These are phyloP conservation scores for Cruciata laevipes DNA, from an alignment of 257 asterid species.

Conservation along the genomic window DNA sequence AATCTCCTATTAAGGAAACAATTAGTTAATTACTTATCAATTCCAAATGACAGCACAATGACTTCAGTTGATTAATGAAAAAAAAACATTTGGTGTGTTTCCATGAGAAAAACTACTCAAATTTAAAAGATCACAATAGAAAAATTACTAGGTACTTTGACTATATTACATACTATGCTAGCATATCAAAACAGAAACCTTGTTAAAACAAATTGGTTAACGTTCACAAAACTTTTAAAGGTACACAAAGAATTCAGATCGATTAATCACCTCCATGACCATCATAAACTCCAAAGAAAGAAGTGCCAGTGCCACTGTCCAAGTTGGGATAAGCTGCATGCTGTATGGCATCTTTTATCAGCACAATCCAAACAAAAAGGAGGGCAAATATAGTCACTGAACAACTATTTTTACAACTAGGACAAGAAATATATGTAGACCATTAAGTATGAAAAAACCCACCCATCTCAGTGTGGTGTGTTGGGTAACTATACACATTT, in stretches of 20 bases:
- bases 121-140: neutral
- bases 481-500: neutral
- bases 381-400: conserved; percentile 7
- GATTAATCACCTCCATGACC: conserved; percentile 89
- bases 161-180: neutral
- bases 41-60: neutral
- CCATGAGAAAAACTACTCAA: neutral
- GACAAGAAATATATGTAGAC: neutral
- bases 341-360: conserved; percentile 45
- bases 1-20: neutral
- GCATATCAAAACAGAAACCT: neutral
- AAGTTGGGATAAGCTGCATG: conserved; percentile 80
- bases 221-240: neutral
- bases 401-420: neutral
- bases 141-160: neutral
- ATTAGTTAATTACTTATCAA: neutral
- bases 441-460: neutral
- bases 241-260: neutral
- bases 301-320: conserved; percentile 67
- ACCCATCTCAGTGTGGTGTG: neutral
- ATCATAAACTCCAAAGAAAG: conserved; percentile 97
- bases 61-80: neutral
- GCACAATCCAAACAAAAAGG: conserved; percentile 13
- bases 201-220: neutral
- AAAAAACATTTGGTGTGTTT: neutral